These are phyloP conservation scores for Amphirosellinia nigrospora DNA, from an alignment of 495 filamentous ascomycete species.

Conservation along the genomic window DNA sequence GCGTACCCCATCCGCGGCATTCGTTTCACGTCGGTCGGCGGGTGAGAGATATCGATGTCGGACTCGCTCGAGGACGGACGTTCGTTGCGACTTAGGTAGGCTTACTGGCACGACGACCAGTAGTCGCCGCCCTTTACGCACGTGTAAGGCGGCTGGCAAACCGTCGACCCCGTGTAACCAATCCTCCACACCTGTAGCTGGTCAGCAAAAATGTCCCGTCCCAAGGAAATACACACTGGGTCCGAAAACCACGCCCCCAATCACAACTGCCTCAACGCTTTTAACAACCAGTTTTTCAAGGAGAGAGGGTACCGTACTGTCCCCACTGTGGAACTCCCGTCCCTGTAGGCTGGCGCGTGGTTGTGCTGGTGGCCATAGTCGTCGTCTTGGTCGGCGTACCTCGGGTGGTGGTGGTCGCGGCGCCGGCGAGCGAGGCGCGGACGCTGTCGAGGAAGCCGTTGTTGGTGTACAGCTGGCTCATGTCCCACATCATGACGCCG, in stretches of 20 bases:
- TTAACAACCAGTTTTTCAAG: neutral
- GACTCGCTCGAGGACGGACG: neutral
- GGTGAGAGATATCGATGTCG: neutral
- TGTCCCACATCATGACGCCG: conserved; percentile 78
- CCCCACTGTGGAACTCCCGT: conserved; percentile 45
- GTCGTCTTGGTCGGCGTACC: conserved; percentile 25
- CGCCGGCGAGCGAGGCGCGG: conserved; percentile 32
- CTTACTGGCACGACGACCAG: conserved; percentile 45
- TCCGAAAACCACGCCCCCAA: conserved; percentile 1
- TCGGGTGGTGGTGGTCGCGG: conserved; percentile 26
- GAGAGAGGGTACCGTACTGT: conserved; percentile 34
- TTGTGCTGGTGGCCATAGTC: conserved; percentile 21
- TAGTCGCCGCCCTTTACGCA: conserved; percentile 37
- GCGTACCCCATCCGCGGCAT: neutral
- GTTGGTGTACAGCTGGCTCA: conserved; percentile 65
- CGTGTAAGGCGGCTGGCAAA: conserved; percentile 44
- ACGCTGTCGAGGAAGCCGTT: conserved; percentile 59
- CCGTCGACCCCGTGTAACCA: conserved; percentile 45
- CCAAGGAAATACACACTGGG: neutral
- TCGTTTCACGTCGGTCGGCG: neutral
- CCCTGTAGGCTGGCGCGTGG: neutral
- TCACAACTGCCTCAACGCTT: conserved; percentile 1
- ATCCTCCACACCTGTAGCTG: conserved; percentile 43
- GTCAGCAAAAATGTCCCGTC: conserved; percentile 26
- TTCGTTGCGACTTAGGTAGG: neutral